A percentile compares a stretch with the other conserved stretches of the same genome.
Evolutionary conservation across 768 basidiomycete species (phyloP).

Genomic region (Albatrellus ellisii): DNA sequence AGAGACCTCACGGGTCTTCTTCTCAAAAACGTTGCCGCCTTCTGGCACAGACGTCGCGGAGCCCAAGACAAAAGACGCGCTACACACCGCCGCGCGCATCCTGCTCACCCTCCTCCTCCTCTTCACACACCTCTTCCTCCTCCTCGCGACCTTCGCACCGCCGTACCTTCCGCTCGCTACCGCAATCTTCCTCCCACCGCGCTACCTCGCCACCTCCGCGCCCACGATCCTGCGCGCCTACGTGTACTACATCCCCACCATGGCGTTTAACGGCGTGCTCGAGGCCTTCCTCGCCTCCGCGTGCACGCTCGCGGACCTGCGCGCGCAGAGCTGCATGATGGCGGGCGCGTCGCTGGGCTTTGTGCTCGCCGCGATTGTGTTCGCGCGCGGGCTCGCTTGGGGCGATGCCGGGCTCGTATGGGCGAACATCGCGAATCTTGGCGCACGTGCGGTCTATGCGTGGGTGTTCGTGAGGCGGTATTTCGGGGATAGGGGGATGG

Average conservation of each 20-base stretch:
- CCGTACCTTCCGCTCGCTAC: slow-evolving; percentile 61
- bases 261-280: slow-evolving; percentile 82
- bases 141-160: slow-evolving; percentile 65
- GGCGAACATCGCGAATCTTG: slow-evolving; percentile 60
- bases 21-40: slow-evolving; percentile 55
- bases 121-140: slow-evolving; percentile 53
- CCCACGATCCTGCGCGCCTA: slow-evolving; percentile 67
- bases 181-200: slow-evolving; percentile 54
- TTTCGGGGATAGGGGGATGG: slow-evolving; percentile 22
- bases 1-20: slow-evolving; percentile 82
- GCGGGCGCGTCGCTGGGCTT: slow-evolving; percentile 61
- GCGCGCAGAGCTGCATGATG: slow-evolving; percentile 73
- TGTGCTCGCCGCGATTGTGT: slow-evolving; percentile 36
- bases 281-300: slow-evolving; percentile 86
- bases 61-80: not conserved
- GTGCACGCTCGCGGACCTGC: slow-evolving; percentile 54
- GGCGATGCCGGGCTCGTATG: slow-evolving; percentile 66
- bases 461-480: slow-evolving; percentile 34
- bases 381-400: slow-evolving; percentile 27
- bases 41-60: slow-evolving; percentile 5
- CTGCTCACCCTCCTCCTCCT: slow-evolving; percentile 40
- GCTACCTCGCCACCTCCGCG: slow-evolving; percentile 68
- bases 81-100: slow-evolving; percentile 30
- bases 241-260: slow-evolving; percentile 79
- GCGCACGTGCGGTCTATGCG: slow-evolving; percentile 49